Percentiles rank a stretch among this genome's conserved stretches.
phyloP scores from a whole-genome alignment of 2,329 filamentous ascomycete species.

The Chrysoporthe austroafricana region DNA sequence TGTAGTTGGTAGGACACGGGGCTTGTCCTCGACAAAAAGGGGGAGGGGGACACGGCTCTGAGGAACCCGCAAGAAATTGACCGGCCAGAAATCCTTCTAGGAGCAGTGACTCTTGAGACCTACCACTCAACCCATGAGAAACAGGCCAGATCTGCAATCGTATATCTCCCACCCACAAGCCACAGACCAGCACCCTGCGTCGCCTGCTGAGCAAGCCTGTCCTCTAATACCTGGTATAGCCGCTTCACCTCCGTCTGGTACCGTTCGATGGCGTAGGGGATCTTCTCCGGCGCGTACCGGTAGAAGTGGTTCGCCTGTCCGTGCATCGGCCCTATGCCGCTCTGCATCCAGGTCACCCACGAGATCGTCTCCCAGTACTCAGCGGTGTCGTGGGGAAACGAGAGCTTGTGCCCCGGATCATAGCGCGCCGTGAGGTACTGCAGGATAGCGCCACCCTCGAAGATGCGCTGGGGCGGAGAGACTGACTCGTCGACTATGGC shows the following conservation, averaged over 20 bases:
- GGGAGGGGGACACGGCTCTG: too few species aligned
- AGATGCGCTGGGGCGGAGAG: slow-evolving; percentile 9
- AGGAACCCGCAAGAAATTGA: too few species aligned
- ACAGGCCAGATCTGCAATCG: slow-evolving; percentile 15
- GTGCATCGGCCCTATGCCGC: slow-evolving; percentile 13
- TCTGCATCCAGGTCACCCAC: slow-evolving; percentile 18
- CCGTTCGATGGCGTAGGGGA: slow-evolving; percentile 4
- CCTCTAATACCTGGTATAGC: slow-evolving; percentile 16
- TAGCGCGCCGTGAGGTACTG: slow-evolving; percentile 14
- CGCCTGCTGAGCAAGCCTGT: slow-evolving; percentile 8
- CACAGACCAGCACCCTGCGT: neutral
- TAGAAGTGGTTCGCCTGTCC: slow-evolving; percentile 17
- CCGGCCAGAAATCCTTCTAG: neutral
- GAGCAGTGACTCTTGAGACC: neutral
- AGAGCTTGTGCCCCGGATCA: slow-evolving; percentile 8
- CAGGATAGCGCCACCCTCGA: slow-evolving; percentile 16
- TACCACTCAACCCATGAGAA: slow-evolving; percentile 19
- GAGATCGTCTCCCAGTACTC: slow-evolving; percentile 14
- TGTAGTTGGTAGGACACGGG: neutral
- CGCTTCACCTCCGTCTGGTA: slow-evolving; percentile 19
- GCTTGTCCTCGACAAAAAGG: neutral
- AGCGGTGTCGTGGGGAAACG: slow-evolving; percentile 10
- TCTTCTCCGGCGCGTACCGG: slow-evolving; percentile 11
- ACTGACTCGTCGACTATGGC: neutral
- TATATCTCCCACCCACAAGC: slow-evolving; percentile 16